phyloP scores from a whole-genome alignment of 768 basidiomycete species.

The Mycena rebaudengoi region DNA sequence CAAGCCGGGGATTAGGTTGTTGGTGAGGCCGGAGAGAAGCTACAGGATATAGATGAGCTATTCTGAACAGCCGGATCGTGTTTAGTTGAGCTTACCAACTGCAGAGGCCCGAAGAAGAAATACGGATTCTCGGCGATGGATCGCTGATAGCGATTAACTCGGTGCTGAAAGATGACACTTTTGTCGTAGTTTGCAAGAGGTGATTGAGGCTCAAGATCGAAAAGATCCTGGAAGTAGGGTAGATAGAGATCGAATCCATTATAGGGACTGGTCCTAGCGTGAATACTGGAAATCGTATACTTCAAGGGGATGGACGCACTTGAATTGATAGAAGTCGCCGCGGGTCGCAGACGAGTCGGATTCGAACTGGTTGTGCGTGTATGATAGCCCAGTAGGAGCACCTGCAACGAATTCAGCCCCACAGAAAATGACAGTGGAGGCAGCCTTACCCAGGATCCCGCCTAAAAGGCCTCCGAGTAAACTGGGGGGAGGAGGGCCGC shows the following conservation, averaged over 20 bases:
- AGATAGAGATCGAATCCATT: background rate
- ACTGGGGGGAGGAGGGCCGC: background rate
- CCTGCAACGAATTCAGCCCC: background rate
- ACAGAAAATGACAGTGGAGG: no score
- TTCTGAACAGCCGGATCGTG: background rate
- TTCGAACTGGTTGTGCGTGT: background rate
- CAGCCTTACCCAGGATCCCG: background rate
- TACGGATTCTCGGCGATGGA: constrained; percentile 9
- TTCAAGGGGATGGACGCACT: background rate
- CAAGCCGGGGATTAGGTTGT: background rate
- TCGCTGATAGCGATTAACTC: background rate
- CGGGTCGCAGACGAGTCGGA: background rate
- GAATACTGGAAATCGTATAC: background rate
- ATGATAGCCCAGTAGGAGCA: background rate
- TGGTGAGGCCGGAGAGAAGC: background rate
- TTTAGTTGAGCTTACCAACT: background rate
- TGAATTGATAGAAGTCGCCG: background rate
- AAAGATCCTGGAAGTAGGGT: background rate
- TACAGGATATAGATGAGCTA: background rate
- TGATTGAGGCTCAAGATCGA: background rate
- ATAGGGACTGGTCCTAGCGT: background rate
- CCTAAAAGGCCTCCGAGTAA: background rate
- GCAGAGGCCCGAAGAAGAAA: constrained; percentile 13
- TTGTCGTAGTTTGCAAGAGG: background rate
- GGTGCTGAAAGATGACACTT: background rate